These are phyloP conservation scores for Aspergillus heteromorphus DNA, from an alignment of 495 filamentous ascomycete genomes.

Conservation along the genomic window DNA sequence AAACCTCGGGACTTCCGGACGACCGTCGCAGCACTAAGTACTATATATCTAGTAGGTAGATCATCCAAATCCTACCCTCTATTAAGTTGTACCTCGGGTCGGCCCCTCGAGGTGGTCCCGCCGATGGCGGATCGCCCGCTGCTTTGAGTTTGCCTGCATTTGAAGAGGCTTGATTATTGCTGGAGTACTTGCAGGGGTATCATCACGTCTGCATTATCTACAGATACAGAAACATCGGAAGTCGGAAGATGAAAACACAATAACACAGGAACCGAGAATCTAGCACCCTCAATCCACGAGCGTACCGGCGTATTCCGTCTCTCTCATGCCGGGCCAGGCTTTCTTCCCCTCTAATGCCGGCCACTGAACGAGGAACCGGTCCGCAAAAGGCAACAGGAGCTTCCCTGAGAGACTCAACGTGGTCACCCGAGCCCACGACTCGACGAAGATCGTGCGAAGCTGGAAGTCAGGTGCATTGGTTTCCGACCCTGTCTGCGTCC, in stretches of 20 bases:
- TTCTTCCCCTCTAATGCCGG: conserved; percentile 43
- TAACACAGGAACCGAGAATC: neutral
- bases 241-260: neutral
- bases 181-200: neutral
- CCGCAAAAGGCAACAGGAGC: conserved; percentile 58
- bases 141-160: neutral
- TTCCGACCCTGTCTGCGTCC: neutral
- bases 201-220: neutral
- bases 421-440: conserved; percentile 83
- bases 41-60: too few relatives aligned
- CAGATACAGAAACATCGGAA: neutral
- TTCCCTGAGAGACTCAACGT: conserved; percentile 76
- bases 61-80: too few relatives aligned
- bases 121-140: neutral
- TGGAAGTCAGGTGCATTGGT: conserved; percentile 25
- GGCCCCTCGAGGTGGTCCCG: neutral
- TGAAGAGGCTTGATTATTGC: neutral
- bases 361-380: conserved; percentile 77
- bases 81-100: neutral
- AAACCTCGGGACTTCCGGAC: neutral
- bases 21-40: too few relatives aligned
- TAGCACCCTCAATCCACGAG: conserved; percentile 32
- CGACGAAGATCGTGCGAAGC: conserved; percentile 75
- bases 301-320: conserved; percentile 40
- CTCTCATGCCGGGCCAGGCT: conserved; percentile 39